A percentile compares a stretch with the other conserved stretches of the same genome.
Evolutionary conservation across 371 early-diverging fungal genomes (phyloP).

Genomic region (Circinella minor): DNA sequence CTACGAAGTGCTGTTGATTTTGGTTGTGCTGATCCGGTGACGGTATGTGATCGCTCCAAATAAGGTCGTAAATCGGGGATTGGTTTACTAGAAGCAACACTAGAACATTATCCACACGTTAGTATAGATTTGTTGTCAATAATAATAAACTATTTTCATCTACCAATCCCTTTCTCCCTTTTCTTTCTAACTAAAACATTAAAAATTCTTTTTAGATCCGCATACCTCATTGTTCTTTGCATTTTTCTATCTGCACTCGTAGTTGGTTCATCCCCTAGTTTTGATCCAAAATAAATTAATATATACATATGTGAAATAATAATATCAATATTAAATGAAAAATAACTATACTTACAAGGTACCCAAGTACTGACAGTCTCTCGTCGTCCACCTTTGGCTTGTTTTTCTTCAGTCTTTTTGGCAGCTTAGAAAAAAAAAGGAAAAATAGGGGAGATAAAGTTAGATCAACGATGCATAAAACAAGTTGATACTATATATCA

Average conservation of each 20-base stretch:
- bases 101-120: background rate
- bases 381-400: constrained; percentile 8
- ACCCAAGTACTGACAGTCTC: constrained; percentile 25
- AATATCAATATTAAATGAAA: too few relatives aligned
- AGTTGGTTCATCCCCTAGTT: constrained; percentile 21
- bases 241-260: constrained; percentile 6
- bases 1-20: background rate
- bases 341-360: constrained; percentile 18
- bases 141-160: background rate
- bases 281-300: too few relatives aligned
- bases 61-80: constrained; percentile 33
- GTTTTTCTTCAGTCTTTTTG: constrained; percentile 17
- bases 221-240: constrained; percentile 15
- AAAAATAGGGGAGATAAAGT: background rate
- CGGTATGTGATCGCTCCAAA: constrained; percentile 16
- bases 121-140: background rate
- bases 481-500: background rate
- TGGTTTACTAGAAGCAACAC: constrained; percentile 10
- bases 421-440: background rate
- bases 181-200: too few relatives aligned
- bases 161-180: too few relatives aligned
- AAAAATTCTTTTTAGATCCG: too few relatives aligned
- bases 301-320: too few relatives aligned
- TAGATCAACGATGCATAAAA: constrained; percentile 6
- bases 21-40: constrained; percentile 7